Conservation (phyloP, 768 basidiomycete species). For the Suillus variegatus region DNA sequence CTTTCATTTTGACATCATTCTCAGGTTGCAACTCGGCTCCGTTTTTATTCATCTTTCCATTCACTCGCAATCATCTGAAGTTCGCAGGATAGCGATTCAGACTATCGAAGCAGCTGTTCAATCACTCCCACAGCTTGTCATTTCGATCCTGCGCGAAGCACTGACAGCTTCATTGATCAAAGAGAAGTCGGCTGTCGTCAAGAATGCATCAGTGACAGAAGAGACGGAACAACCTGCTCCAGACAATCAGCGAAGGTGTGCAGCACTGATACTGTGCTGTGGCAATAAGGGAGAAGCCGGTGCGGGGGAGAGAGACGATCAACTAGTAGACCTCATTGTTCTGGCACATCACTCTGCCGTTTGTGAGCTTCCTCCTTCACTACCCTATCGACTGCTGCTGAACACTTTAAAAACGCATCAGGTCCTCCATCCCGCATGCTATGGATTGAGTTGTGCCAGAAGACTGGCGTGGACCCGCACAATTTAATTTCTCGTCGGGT, state of each 20-base stretch:
- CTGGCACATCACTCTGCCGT: slow-evolving; percentile 73
- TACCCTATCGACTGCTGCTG: neutral
- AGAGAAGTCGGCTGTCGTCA: slow-evolving; percentile 29
- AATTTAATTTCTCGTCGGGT: slow-evolving; percentile 53
- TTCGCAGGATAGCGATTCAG: slow-evolving; percentile 48
- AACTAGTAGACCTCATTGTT: slow-evolving; percentile 58
- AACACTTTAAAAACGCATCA: slow-evolving; percentile 8
- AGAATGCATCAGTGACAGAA: slow-evolving; percentile 23
- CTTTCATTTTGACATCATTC: slow-evolving; percentile 5
- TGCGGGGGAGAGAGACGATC: slow-evolving; percentile 38
- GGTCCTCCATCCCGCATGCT: slow-evolving; percentile 20
- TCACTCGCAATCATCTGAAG: slow-evolving; percentile 54
- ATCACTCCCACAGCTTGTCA: slow-evolving; percentile 48
- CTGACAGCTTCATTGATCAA: slow-evolving; percentile 49
- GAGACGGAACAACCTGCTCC: slow-evolving; percentile 43
- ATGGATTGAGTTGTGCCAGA: slow-evolving; percentile 86
- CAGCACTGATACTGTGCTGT: slow-evolving; percentile 53
- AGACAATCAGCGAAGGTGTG: slow-evolving; percentile 54
- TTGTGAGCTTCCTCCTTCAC: slow-evolving; percentile 42
- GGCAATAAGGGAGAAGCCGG: slow-evolving; percentile 40
- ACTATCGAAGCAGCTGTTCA: slow-evolving; percentile 42
- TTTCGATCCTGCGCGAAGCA: slow-evolving; percentile 60
- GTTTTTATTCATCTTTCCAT: slow-evolving; percentile 70
- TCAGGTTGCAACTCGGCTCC: slow-evolving; percentile 62
- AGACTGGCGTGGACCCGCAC: slow-evolving; percentile 65